A percentile compares a stretch with the other conserved stretches of the same genome.
Conservation (phyloP, 192 early-diverging fungal species). For the Backusella tarrabulga region DNA sequence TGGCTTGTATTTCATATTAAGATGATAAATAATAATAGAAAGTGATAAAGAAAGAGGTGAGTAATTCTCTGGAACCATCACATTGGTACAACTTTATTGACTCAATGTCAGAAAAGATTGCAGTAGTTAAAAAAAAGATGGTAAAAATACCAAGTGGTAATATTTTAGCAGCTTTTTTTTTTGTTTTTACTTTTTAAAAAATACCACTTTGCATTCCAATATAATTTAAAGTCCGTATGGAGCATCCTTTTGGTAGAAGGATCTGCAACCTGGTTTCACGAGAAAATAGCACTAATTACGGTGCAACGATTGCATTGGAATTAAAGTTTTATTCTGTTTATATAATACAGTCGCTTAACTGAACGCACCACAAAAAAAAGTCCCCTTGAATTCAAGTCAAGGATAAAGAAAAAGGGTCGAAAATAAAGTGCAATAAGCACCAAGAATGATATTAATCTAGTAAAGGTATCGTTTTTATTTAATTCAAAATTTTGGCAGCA, state of each 20-base stretch:
- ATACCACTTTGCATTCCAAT: too few species aligned
- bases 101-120: too few species aligned
- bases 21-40: too few species aligned
- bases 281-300: not conserved
- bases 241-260: not conserved
- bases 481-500: not conserved
- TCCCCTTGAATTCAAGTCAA: not conserved
- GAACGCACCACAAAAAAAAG: not conserved
- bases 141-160: too few species aligned
- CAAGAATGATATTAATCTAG: not conserved
- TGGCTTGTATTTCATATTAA: too few species aligned
- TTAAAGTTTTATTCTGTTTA: not conserved
- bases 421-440: not conserved
- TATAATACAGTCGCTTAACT: not conserved
- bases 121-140: too few species aligned
- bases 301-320: not conserved
- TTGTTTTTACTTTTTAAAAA: too few species aligned
- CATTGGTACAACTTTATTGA: too few species aligned
- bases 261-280: not conserved
- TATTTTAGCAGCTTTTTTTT: too few species aligned
- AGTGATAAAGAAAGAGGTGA: too few species aligned
- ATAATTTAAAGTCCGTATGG: not conserved
- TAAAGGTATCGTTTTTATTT: slow-evolving; percentile 7
- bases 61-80: too few species aligned
- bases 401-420: not conserved